phyloP scores from a whole-genome alignment of 805 yeast species.

The Cyberlindnera mississippiensis region DNA sequence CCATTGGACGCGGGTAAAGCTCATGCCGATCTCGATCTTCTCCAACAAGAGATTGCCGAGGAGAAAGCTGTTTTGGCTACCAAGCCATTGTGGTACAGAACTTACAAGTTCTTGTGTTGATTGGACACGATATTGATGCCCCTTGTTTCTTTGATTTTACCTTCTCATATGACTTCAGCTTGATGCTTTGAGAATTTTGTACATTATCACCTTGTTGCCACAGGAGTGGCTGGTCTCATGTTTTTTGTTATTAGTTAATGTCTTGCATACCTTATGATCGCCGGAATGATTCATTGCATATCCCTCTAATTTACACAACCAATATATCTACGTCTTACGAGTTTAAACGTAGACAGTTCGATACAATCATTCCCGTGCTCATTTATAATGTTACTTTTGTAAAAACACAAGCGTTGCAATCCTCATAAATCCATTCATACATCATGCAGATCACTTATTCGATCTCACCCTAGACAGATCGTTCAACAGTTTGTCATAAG shows the following conservation, averaged over 20 bases:
- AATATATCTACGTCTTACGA: background rate
- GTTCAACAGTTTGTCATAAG: conserved; percentile 66
- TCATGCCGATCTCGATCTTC: conserved; percentile 50
- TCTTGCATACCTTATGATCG: conserved; percentile 5
- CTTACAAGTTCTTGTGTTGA: conserved; percentile 56
- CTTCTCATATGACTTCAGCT: too few relatives aligned
- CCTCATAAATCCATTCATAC: background rate
- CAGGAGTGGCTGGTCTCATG: too few relatives aligned
- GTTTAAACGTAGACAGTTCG: too few relatives aligned
- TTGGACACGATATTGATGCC: too few relatives aligned
- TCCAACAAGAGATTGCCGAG: conserved; percentile 54
- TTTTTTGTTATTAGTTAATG: background rate
- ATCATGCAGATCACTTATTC: conserved; percentile 31
- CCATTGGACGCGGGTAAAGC: conserved; percentile 65
- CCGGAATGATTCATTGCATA: conserved; percentile 4
- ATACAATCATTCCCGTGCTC: too few relatives aligned
- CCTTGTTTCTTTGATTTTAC: too few relatives aligned
- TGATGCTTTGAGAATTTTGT: background rate
- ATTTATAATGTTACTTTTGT: too few relatives aligned
- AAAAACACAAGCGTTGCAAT: too few relatives aligned
- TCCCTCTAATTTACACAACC: background rate
- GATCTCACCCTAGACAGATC: conserved; percentile 64
- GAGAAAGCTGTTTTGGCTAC: conserved; percentile 47
- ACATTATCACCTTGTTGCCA: background rate
- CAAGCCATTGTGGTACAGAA: conserved; percentile 44